Base-by-base conservation (phyloP, 1,139 yeast species). In the Meyerozyma smithsonii region DNA sequence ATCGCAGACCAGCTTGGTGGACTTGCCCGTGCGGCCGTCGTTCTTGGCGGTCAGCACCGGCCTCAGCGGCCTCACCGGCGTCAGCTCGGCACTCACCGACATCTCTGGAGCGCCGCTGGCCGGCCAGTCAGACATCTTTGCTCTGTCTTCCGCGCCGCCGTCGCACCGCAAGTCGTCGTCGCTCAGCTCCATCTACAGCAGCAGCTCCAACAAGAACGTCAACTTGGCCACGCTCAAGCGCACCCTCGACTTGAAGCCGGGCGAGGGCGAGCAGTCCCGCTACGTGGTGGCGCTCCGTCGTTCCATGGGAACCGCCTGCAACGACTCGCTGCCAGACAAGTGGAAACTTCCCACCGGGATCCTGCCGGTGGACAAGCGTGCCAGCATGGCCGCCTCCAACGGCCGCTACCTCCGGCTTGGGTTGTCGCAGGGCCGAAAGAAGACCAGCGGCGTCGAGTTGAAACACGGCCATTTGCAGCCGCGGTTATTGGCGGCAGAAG, bases 381-480 rank as follows among this genome's bases (percentile, higher is more conserved):
- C 66, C 5, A 53, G 54, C 15, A 54, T 58, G 39, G 54, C 56
- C 19, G 51, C 53, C 30, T 51, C 61, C 19, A 64, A 59, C 40
- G 64, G 64, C 3, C 56, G 59, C 37, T 69, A 62, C 45, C 56
- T 58, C 46, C 53, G 72, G 32, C 50, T 62, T 17, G 59, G 60
- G 4, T 46, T 53, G 6, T 39, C 52, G 6, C 59, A 55, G 32
- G 48, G 49, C 26, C 52, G 62, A 42, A 67, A 57, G 52, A 65
- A 59, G 50, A 56, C 63, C 8, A 69, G 75, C 38, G 79, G 79
- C 4, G 77, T 80, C 45, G 89, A 82, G 46, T 72, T 84, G 52
- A 79, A 83, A 46, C 92, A 84, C 55, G 86, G 90, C 4, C 87
- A 79, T 54, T 68, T 84, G 48, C 77, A 79, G 40, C 87, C 86